Evolutionary conservation across 1,139 yeast species (phyloP), one percentile per base, ranked within the genome.

Genomic region (Hanseniaspora sp.): DNA sequence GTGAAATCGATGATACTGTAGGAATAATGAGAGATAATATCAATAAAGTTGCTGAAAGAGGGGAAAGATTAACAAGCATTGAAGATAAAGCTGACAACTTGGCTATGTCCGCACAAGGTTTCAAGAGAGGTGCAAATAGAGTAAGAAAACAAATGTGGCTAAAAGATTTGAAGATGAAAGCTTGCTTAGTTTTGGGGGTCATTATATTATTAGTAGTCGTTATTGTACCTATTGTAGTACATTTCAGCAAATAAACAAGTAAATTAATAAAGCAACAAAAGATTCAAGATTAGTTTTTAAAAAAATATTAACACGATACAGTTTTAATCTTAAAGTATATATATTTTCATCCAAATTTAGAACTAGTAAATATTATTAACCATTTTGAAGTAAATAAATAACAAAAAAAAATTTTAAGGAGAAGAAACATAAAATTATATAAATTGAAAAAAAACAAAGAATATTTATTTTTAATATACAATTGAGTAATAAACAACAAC

Each of bases 101-200:
- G 65, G 96, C 95, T 43, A 87, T 83, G 54, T 80, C 90, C 53
- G 98, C 99, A 7, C 95, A 87, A 64, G 95, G 96, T 37, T 94
- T 94, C 75, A 86, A 95, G 69, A 80, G 95, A 68, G 95, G 96
- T 44, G 98, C 98, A 56, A 92, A 90, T 72, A 81, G 95, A 64
- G 97, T 92, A 51, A 85, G 99, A 73, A 94, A 90, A 71, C 95
- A 88, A 68, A 92, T 92, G 97, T 92, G 98, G 98, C 86, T 95
- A 87, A 92, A 94, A 71, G 96, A 92, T 69, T 78, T 94, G 79
- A 92, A 92, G 74, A 86, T 92, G 95, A 83, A 95, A 69, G 74
- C 90, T 75, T 92, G 98, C 70, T 75, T 92, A 58, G 84, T 87
- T 58, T 76, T 86, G 46, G 95, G 86, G 46, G 76, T 84, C 39